Conservation (phyloP, 306 rosid genomes). For the Prunus padus region DNA sequence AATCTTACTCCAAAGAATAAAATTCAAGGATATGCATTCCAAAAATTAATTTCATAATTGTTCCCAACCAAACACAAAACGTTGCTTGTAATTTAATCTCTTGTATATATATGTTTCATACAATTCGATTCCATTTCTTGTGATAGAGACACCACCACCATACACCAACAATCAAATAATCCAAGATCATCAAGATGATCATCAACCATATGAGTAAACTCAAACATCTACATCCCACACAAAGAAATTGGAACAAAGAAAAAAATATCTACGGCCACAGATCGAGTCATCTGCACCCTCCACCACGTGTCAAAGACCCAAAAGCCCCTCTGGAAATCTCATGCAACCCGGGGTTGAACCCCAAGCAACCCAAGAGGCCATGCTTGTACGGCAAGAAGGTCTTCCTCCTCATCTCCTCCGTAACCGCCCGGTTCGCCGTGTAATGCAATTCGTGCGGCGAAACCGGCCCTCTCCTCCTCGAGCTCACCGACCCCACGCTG, state of each 20-base stretch:
- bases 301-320: slow-evolving; percentile 64
- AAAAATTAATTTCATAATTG: not conserved
- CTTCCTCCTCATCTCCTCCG: slow-evolving; percentile 86
- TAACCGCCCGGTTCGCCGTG: slow-evolving; percentile 79
- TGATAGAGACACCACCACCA: slow-evolving; percentile 2
- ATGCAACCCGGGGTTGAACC: slow-evolving; percentile 61
- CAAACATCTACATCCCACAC: not conserved
- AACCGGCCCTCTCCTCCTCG: slow-evolving; percentile 58
- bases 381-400: slow-evolving; percentile 86
- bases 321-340: slow-evolving; percentile 43
- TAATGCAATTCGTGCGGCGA: slow-evolving; percentile 91
- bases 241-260: not conserved
- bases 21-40: too few relatives aligned
- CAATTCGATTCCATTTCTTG: not conserved
- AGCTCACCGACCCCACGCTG: slow-evolving; percentile 58
- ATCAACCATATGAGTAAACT: not conserved
- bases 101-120: not conserved
- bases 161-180: slow-evolving; percentile 7
- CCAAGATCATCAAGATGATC: slow-evolving; percentile 10
- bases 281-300: slow-evolving; percentile 29
- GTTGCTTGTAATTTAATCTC: not conserved
- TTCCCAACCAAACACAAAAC: not conserved
- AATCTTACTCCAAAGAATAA: too few relatives aligned
- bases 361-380: slow-evolving; percentile 78
- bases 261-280: not conserved